Evolutionary conservation across 2,329 filamentous ascomycete species (phyloP).

Genomic region (Emericellopsis atlantica): DNA sequence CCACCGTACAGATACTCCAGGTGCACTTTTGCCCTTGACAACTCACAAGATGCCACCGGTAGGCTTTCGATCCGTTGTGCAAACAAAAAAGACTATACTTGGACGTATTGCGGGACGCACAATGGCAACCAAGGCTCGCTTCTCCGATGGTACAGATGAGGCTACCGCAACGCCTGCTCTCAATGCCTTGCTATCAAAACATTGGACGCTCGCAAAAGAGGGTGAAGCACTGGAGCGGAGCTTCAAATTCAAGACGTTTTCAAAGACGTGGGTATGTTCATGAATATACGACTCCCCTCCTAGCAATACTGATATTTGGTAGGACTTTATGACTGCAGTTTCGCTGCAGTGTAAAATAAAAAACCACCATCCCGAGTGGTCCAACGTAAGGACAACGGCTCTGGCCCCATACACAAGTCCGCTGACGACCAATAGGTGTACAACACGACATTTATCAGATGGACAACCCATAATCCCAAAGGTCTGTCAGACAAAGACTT

Average conservation of each 20-base stretch:
- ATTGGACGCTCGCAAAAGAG: constrained; percentile 35
- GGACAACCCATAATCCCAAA: constrained; percentile 58
- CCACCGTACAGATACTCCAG: too few species aligned
- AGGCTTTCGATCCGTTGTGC: too few species aligned
- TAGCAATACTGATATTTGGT: background rate
- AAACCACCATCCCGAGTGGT: constrained; percentile 68
- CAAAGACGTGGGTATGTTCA: constrained; percentile 46
- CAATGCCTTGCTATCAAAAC: constrained; percentile 24
- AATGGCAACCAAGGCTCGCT: constrained; percentile 14
- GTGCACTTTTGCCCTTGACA: too few species aligned
- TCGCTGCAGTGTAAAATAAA: constrained; percentile 53
- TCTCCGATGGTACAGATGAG: constrained; percentile 33
- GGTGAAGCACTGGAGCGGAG: constrained; percentile 45
- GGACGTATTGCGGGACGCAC: too few species aligned
- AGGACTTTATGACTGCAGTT: constrained; percentile 67
- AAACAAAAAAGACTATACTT: too few species aligned
- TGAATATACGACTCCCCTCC: background rate
- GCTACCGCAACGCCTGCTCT: constrained; percentile 19
- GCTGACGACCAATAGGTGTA: constrained; percentile 37
- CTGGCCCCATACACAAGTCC: too few species aligned
- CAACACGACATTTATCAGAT: constrained; percentile 57
- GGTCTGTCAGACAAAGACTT: constrained; percentile 56
- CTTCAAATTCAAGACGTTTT: constrained; percentile 53
- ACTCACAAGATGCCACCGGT: too few species aligned
- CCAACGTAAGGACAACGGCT: constrained; percentile 39